Conservation (phyloP, 192 early-diverging fungal species). For the Coemansia umbellata region DNA sequence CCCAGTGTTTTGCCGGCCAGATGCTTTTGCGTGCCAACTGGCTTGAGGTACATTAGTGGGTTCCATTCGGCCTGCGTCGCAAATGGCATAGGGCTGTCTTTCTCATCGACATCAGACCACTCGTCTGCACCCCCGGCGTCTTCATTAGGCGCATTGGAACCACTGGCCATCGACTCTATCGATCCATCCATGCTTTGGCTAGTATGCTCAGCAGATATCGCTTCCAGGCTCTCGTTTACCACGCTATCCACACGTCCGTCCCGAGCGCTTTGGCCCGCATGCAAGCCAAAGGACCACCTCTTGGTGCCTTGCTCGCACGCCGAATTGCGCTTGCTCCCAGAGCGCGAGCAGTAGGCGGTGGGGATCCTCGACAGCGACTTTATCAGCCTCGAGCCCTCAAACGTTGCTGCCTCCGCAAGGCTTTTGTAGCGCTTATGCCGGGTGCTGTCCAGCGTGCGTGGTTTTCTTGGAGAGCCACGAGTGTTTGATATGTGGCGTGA, state of each 20-base stretch:
- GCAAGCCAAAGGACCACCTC: constrained; percentile 19
- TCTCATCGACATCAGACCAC: constrained; percentile 1
- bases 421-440: constrained; percentile 37
- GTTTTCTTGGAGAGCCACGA: not conserved
- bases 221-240: not conserved
- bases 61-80: constrained; percentile 15
- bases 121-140: not conserved
- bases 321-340: constrained; percentile 13
- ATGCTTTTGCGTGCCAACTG: not conserved
- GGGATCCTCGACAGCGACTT: constrained; percentile 26
- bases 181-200: too few relatives aligned
- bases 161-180: too few relatives aligned
- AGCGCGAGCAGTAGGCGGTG: constrained; percentile 11
- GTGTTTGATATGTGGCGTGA: not conserved
- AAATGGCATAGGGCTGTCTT: not conserved
- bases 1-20: constrained; percentile 10
- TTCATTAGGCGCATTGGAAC: too few relatives aligned
- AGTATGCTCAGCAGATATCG: not conserved
- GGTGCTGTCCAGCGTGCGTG: not conserved
- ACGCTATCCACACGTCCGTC: not conserved
- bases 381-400: constrained; percentile 40
- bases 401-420: constrained; percentile 37
- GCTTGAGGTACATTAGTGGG: constrained; percentile 29
- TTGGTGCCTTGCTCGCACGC: not conserved
- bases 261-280: too few relatives aligned